Conservation (phyloP, 305 asterid species). For the Ruellia speciosa region DNA sequence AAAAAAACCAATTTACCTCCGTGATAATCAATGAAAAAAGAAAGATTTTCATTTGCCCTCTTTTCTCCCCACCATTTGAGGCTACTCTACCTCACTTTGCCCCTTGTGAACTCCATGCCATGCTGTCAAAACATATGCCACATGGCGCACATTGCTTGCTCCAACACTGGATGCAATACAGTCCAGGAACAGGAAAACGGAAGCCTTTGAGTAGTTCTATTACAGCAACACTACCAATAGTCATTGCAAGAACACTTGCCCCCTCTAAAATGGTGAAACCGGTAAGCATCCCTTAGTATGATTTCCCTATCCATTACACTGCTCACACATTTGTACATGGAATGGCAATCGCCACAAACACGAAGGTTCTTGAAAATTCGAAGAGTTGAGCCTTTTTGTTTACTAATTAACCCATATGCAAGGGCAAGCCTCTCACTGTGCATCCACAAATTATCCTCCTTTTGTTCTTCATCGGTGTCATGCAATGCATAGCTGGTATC, state of each 20-base stretch:
- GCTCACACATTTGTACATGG: constrained; percentile 67
- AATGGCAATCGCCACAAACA: constrained; percentile 80
- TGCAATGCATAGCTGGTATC: constrained; percentile 71
- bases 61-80: too few species aligned
- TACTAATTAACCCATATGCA: constrained; percentile 54
- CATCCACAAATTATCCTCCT: constrained; percentile 65
- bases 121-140: too few species aligned
- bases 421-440: constrained; percentile 88
- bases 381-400: constrained; percentile 48
- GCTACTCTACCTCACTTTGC: too few species aligned
- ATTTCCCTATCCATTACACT: constrained; percentile 48
- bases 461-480: constrained; percentile 80
- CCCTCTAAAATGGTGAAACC: constrained; percentile 73
- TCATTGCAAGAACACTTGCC: constrained; percentile 81
- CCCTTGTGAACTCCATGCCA: too few species aligned
- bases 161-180: too few species aligned
- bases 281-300: constrained; percentile 63
- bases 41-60: too few species aligned
- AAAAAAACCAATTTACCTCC: too few species aligned
- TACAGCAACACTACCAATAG: constrained; percentile 47
- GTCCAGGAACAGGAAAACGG: too few species aligned
- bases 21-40: too few species aligned
- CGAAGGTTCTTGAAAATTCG: constrained; percentile 78
- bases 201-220: too few species aligned
- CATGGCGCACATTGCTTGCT: too few species aligned